These are phyloP conservation scores for Metschnikowia reukaufii DNA, from an alignment of 805 yeast genomes.

Conservation along the genomic window DNA sequence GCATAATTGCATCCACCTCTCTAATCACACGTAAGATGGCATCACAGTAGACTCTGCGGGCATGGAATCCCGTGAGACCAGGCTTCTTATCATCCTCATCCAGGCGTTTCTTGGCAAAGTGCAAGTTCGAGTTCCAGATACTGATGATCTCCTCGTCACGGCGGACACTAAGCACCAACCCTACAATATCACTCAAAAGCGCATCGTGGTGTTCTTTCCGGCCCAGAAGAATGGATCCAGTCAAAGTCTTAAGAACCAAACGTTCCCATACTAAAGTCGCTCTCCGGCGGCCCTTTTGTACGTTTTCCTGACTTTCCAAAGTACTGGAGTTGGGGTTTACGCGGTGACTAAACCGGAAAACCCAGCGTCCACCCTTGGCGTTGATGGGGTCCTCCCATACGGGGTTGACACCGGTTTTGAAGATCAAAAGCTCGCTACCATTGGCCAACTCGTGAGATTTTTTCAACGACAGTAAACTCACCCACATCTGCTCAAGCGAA, in stretches of 20 bases:
- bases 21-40: slow-evolving; percentile 45
- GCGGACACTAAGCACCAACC: slow-evolving; percentile 58
- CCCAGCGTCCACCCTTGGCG: slow-evolving; percentile 63
- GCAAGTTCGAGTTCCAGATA: slow-evolving; percentile 59
- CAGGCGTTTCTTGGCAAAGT: slow-evolving; percentile 26
- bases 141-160: slow-evolving; percentile 59
- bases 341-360: slow-evolving; percentile 48
- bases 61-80: slow-evolving; percentile 44
- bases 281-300: slow-evolving; percentile 31
- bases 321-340: slow-evolving; percentile 16
- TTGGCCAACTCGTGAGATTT: slow-evolving; percentile 37
- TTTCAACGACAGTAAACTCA: slow-evolving; percentile 40
- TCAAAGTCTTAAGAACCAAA: slow-evolving; percentile 49
- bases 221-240: slow-evolving; percentile 50
- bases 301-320: slow-evolving; percentile 21
- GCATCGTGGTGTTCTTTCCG: slow-evolving; percentile 35
- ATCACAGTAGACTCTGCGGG: slow-evolving; percentile 47
- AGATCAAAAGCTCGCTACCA: slow-evolving; percentile 56
- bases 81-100: slow-evolving; percentile 26
- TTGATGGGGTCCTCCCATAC: slow-evolving; percentile 69
- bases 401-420: slow-evolving; percentile 60
- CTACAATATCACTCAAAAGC: slow-evolving; percentile 53
- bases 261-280: slow-evolving; percentile 55
- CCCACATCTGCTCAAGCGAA: slow-evolving; percentile 56
- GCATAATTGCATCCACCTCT: slow-evolving; percentile 47